Conservation (phyloP, 495 filamentous ascomycete species). For the Tuber calosporum region DNA sequence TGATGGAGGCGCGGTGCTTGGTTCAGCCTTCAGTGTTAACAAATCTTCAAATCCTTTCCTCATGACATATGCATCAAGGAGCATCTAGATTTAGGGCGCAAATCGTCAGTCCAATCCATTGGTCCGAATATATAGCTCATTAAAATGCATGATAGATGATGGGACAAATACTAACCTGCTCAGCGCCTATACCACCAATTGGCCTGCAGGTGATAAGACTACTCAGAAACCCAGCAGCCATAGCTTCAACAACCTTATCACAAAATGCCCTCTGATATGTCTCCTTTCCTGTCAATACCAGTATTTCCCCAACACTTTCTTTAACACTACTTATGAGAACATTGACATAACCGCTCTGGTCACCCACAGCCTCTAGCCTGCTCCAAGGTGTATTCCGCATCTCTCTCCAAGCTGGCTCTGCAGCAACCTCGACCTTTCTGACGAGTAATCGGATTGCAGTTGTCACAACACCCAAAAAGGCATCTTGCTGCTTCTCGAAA, state of each 20-base stretch:
- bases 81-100: constrained; percentile 51
- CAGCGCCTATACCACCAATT: constrained; percentile 80
- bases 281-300: constrained; percentile 75
- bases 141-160: constrained; percentile 2
- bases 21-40: constrained; percentile 50
- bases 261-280: constrained; percentile 92
- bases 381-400: constrained; percentile 97
- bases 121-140: background rate
- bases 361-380: constrained; percentile 86
- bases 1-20: constrained; percentile 33
- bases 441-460: constrained; percentile 79
- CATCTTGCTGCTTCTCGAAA: constrained; percentile 82
- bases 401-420: constrained; percentile 86
- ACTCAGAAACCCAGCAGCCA: constrained; percentile 68
- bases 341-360: constrained; percentile 85
- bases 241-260: constrained; percentile 81
- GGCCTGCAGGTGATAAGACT: constrained; percentile 85
- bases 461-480: constrained; percentile 90
- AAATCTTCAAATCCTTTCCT: constrained; percentile 72
- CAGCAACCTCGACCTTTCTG: constrained; percentile 68
- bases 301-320: constrained; percentile 59
- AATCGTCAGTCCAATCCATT: constrained; percentile 19
- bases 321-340: constrained; percentile 70
- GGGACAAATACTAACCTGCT: constrained; percentile 55
- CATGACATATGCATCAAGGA: constrained; percentile 85